Evolutionary conservation across 164 flowering plant genomes (phyloP).

Genomic region (Vitis rotundifolia): DNA sequence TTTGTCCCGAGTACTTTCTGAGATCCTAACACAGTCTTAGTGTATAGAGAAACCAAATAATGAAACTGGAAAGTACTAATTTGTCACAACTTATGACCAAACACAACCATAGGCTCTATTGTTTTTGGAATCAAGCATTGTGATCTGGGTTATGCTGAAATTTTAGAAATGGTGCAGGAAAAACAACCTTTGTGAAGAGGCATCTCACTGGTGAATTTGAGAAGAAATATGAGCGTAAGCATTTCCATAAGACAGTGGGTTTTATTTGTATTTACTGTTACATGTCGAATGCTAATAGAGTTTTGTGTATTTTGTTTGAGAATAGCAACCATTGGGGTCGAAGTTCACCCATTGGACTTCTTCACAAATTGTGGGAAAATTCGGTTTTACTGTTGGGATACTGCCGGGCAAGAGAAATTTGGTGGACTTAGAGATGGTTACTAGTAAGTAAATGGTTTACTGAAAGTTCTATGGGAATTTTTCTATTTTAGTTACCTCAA

Average conservation of each 20-base stretch:
- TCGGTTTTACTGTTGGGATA: slow-evolving; percentile 74
- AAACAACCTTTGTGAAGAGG: slow-evolving; percentile 49
- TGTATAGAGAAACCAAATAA: no score
- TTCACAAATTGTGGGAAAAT: slow-evolving; percentile 63
- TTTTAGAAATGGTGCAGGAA: slow-evolving; percentile 25
- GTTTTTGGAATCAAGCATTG: no score
- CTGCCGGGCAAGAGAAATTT: slow-evolving; percentile 73
- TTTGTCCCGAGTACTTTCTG: no score
- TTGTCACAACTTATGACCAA: no score
- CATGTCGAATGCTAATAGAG: background rate
- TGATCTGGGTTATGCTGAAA: background rate
- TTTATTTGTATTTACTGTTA: background rate
- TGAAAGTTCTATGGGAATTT: background rate
- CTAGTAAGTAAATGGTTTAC: slow-evolving; percentile 41
- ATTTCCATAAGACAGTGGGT: background rate
- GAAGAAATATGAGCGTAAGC: slow-evolving; percentile 53
- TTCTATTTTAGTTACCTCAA: background rate
- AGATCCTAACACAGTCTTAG: no score
- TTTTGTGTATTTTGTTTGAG: background rate
- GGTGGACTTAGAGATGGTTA: slow-evolving; percentile 76
- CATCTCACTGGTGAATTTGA: slow-evolving; percentile 54
- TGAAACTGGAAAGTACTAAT: no score
- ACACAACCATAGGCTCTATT: no score
- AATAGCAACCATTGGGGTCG: slow-evolving; percentile 62
- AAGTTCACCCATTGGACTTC: slow-evolving; percentile 73